These are phyloP conservation scores for Ogataea pignaliae DNA, from an alignment of 805 yeast genomes.

Conservation along the genomic window DNA sequence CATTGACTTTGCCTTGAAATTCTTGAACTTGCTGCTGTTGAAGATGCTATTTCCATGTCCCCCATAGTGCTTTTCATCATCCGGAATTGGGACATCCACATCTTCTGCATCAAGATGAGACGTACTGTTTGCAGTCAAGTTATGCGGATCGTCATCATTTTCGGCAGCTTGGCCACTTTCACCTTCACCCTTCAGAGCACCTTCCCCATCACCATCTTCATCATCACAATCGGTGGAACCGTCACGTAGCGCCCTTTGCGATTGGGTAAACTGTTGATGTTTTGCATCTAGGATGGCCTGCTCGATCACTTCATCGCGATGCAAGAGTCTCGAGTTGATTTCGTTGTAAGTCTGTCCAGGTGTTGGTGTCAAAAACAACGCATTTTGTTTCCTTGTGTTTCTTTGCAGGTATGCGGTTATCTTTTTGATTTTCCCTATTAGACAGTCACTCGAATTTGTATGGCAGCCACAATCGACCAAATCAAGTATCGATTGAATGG, in stretches of 20 bases:
- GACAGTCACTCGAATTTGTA: conserved; percentile 50
- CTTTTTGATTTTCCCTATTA: conserved; percentile 55
- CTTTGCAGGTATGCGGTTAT: conserved; percentile 56
- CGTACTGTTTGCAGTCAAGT: background rate
- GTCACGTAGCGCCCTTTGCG: background rate
- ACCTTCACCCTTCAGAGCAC: background rate
- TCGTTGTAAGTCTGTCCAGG: conserved; percentile 29
- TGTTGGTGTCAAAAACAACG: conserved; percentile 21
- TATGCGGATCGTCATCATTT: conserved; percentile 1
- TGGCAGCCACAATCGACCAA: conserved; percentile 57
- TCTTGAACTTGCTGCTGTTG: conserved; percentile 8
- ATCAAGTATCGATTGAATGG: conserved; percentile 58
- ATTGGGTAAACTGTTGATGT: background rate
- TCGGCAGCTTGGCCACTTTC: background rate
- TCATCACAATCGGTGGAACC: background rate
- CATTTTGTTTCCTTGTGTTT: conserved; percentile 48
- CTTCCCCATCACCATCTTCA: conserved; percentile 3
- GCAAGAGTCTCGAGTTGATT: conserved; percentile 27
- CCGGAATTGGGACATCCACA: background rate
- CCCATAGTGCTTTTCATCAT: conserved; percentile 3
- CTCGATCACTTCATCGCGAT: conserved; percentile 20
- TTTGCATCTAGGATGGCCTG: conserved; percentile 2
- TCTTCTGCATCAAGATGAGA: too few relatives aligned
- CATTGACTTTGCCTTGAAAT: conserved; percentile 8
- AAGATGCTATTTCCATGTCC: background rate